Conservation (phyloP, 257 asterid genomes). For the Phtheirospermum japonicum region DNA sequence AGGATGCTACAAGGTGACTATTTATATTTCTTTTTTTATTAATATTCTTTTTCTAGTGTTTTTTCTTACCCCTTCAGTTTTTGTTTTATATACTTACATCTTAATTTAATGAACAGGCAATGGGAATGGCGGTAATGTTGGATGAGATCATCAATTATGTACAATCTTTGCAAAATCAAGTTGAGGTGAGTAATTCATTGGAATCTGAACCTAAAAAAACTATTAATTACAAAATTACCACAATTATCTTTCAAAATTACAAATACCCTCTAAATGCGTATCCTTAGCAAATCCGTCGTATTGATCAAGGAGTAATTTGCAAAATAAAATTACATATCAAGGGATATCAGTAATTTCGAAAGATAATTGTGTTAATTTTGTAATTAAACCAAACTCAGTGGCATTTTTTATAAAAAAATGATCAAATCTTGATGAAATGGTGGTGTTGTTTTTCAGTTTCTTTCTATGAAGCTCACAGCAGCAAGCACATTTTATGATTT, state of each 20-base stretch:
- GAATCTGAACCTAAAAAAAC: neutral
- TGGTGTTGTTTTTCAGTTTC: conserved; percentile 52
- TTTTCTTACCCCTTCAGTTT: neutral
- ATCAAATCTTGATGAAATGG: no score
- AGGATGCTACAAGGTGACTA: conserved; percentile 75
- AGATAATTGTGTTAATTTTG: no score
- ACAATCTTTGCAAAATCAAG: conserved; percentile 85
- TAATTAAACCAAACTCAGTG: neutral
- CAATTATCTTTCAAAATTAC: no score
- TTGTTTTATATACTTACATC: neutral
- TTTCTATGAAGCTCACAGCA: conserved; percentile 82
- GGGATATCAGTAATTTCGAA: no score
- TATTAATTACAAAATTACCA: no score
- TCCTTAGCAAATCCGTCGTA: no score
- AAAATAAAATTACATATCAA: no score
- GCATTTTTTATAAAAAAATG: neutral
- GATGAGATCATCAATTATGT: conserved; percentile 85
- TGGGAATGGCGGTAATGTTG: conserved; percentile 94
- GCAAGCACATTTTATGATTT: conserved; percentile 65
- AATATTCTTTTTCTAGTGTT: neutral
- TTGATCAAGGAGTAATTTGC: no score
- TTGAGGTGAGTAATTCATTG: conserved; percentile 52
- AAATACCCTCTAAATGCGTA: no score
- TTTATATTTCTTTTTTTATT: neutral
- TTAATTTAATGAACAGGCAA: conserved; percentile 51